Base-by-base conservation (phyloP, 2,329 filamentous ascomycete genomes). In the Anthostomella pinea region DNA sequence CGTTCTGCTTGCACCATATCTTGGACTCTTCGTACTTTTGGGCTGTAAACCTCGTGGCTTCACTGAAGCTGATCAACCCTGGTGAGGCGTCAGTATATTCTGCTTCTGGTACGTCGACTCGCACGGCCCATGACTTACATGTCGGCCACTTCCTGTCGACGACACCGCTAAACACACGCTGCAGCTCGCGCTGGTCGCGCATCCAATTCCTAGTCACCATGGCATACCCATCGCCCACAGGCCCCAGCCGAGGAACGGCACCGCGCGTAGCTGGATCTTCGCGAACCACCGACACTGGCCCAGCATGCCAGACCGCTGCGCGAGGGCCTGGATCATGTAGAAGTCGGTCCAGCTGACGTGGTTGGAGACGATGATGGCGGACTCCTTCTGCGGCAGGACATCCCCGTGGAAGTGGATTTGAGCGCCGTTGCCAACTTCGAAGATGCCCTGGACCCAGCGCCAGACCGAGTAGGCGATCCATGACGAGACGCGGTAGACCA, bases 191-290 rank as follows among this genome's bases (percentile, higher is more conserved):
- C 51, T 68, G 66, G 54, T 83, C 77, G 40, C 64, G 65, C 48
- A 70, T 67, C 77, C 79, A 82, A 35, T 75, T 72, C 34, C 78
- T 64, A 50, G 68, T 78, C 15, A 81, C 75, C 59, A 82, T 66
- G 77, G 78, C 75, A 82, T 80, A 3, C 77, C 75, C 68, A 81
- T 78, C 3, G 72, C 77, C 77, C 76, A 80, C 21, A 82, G 63
- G 2, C 76, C 79, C 78, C 77, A 81, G 13, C 78, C 77, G 6
- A 81, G 64, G 41, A 83, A 74, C 4, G 77, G 78, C 9, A 82
- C 72, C 60, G 69, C 67, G 41, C 69, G 69, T 39, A 83, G 64
- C 55, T 79, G 69, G 40, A 70, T 68, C 60, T 81, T 83, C 38
- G 77, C 73, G 54, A 82, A 81, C 66, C 77, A 82, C 18, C 76